These are phyloP conservation scores for Penicillium canariense DNA, from an alignment of 495 filamentous ascomycete species.

Conservation along the genomic window DNA sequence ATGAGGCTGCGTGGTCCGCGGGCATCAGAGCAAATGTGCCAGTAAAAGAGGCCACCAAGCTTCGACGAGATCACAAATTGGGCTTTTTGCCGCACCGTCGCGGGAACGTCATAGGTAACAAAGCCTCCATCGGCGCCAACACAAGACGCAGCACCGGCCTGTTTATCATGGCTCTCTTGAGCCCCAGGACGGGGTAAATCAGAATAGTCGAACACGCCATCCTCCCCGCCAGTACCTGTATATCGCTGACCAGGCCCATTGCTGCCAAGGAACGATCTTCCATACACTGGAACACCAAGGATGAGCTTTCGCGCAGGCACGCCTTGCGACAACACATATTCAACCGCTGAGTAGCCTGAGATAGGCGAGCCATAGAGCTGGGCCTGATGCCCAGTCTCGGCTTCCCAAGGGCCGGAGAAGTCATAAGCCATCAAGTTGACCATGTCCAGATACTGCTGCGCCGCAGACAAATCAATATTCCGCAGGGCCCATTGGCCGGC, in stretches of 20 bases:
- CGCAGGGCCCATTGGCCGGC: slow-evolving; percentile 70
- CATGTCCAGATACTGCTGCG: slow-evolving; percentile 67
- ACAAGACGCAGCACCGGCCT: slow-evolving; percentile 71
- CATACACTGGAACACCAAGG: slow-evolving; percentile 77
- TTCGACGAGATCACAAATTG: slow-evolving; percentile 72
- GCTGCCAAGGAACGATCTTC: slow-evolving; percentile 73
- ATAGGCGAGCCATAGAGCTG: slow-evolving; percentile 68
- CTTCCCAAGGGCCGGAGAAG: slow-evolving; percentile 77
- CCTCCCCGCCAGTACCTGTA: slow-evolving; percentile 65
- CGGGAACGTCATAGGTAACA: slow-evolving; percentile 81
- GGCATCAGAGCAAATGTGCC: slow-evolving; percentile 81
- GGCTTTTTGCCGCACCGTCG: slow-evolving; percentile 82
- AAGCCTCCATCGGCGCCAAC: slow-evolving; percentile 81
- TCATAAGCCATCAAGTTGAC: slow-evolving; percentile 88
- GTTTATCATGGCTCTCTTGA: slow-evolving; percentile 66
- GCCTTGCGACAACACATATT: slow-evolving; percentile 61
- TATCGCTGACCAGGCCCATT: slow-evolving; percentile 61
- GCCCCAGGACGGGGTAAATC: slow-evolving; percentile 69
- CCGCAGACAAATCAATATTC: slow-evolving; percentile 69
- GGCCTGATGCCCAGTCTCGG: slow-evolving; percentile 70
- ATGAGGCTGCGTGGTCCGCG: slow-evolving; percentile 69
- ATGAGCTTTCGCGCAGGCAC: slow-evolving; percentile 75
- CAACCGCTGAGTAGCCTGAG: slow-evolving; percentile 65
- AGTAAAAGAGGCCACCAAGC: slow-evolving; percentile 86
- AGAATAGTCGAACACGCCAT: slow-evolving; percentile 80